Percentiles rank a stretch among this genome's conserved stretches.
Evolutionary conservation across 768 basidiomycete species (phyloP).

Genomic region (Crassisporium funariophilum): DNA sequence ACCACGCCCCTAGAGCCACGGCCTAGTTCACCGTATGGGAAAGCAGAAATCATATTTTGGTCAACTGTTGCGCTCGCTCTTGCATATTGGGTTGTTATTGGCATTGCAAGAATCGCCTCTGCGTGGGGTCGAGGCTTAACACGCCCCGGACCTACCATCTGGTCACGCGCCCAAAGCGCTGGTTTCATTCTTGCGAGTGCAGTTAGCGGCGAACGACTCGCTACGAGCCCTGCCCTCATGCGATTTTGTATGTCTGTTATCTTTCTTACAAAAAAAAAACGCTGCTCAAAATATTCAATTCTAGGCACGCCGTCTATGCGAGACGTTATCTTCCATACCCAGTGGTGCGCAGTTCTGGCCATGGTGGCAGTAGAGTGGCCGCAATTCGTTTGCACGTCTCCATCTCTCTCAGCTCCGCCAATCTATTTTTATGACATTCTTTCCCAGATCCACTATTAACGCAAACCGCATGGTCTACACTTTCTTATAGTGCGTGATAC

Average conservation of each 20-base stretch:
- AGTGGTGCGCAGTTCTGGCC: constrained; percentile 85
- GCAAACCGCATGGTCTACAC: constrained; percentile 86
- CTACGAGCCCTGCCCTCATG: constrained; percentile 82
- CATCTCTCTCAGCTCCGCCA: constrained; percentile 6
- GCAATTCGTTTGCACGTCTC: constrained; percentile 78
- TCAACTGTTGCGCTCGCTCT: constrained; percentile 70
- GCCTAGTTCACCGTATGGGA: constrained; percentile 63
- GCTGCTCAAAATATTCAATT: constrained; percentile 11
- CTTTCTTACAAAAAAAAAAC: constrained; percentile 4
- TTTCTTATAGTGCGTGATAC: constrained; percentile 64
- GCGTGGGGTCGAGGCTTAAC: constrained; percentile 80
- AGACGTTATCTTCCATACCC: constrained; percentile 91
- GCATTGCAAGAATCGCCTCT: constrained; percentile 77
- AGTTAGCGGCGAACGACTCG: constrained; percentile 87
- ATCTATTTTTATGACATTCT: constrained; percentile 13
- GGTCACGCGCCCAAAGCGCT: constrained; percentile 77
- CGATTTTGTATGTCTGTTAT: constrained; percentile 71
- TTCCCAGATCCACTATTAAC: constrained; percentile 83
- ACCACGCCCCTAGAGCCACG: constrained; percentile 76
- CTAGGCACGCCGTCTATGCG: constrained; percentile 89
- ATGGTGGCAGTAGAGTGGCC: constrained; percentile 99
- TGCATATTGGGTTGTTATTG: constrained; percentile 81
- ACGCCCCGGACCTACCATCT: constrained; percentile 59
- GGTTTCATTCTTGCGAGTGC: constrained; percentile 92
- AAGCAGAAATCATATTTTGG: constrained; percentile 72